Evolutionary conservation across 1,284 basidiomycete genomes (phyloP).

Genomic region (Tilletia walkeri): DNA sequence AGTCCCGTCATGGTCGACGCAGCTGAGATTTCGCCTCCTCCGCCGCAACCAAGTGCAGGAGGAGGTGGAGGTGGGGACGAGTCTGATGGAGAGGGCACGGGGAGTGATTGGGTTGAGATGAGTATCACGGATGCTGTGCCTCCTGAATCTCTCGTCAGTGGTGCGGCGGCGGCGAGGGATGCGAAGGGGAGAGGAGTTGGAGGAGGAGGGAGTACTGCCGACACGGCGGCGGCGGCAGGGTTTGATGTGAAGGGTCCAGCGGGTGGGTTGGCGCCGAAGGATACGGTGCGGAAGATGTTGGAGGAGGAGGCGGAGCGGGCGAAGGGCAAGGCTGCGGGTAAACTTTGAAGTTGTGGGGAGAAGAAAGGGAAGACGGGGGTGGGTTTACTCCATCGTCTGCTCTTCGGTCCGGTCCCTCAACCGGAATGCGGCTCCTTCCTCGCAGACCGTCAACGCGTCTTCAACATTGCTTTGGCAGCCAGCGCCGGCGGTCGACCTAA

Average conservation of each 20-base stretch:
- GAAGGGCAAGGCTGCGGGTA: neutral
- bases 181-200: neutral
- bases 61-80: neutral
- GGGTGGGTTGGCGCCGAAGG: constrained; percentile 9
- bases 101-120: constrained; percentile 43
- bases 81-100: neutral
- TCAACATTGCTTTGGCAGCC: too few relatives aligned
- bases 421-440: too few relatives aligned
- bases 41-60: neutral
- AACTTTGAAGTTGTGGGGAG: neutral
- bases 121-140: constrained; percentile 29
- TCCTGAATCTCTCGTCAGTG: neutral
- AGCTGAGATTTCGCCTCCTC: neutral
- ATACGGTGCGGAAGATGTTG: constrained; percentile 12
- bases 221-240: neutral
- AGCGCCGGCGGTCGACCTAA: too few relatives aligned
- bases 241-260: neutral
- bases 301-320: constrained; percentile 6
- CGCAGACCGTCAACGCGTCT: too few relatives aligned
- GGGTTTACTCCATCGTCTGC: too few relatives aligned
- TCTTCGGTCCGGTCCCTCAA: too few relatives aligned
- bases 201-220: too few relatives aligned
- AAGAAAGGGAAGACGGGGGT: too few relatives aligned
- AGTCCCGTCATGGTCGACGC: neutral
- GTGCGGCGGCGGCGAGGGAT: neutral